phyloP scores from a whole-genome alignment of 2,329 filamentous ascomycete species.

The Delphinella strobiligena region DNA sequence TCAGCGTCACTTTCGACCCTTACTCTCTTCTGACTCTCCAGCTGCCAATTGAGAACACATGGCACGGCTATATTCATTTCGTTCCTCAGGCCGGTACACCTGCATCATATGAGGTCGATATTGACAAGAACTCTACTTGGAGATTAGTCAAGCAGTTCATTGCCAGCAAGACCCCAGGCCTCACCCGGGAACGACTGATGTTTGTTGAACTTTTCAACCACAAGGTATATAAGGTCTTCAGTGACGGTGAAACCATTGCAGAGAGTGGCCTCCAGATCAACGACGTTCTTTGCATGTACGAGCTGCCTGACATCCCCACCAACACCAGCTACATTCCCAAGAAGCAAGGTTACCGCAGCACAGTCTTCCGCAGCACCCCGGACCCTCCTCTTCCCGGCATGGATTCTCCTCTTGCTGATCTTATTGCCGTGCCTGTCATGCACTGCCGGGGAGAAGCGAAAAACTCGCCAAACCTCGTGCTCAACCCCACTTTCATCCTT shows the following conservation, averaged over 20 bases:
- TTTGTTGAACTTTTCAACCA: conserved; percentile 70
- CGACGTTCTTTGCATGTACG: conserved; percentile 60
- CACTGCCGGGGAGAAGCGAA: conserved; percentile 43
- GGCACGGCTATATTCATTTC: conserved; percentile 63
- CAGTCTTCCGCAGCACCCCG: conserved; percentile 7
- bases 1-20: conserved; percentile 97
- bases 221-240: conserved; percentile 78
- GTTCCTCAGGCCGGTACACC: conserved; percentile 63
- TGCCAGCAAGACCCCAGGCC: conserved; percentile 38
- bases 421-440: conserved; percentile 58
- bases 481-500: conserved; percentile 52
- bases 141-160: conserved; percentile 53
- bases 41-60: conserved; percentile 74
- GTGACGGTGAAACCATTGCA: conserved; percentile 54
- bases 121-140: conserved; percentile 64
- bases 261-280: conserved; percentile 53
- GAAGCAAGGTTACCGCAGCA: conserved; percentile 8
- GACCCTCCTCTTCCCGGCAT: conserved; percentile 40
- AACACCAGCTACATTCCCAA: conserved; percentile 42
- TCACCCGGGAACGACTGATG: conserved; percentile 53
- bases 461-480: conserved; percentile 3
- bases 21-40: conserved; percentile 92
- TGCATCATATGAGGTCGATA: conserved; percentile 62
- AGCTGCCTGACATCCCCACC: conserved; percentile 66
- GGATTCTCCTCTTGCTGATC: conserved; percentile 52